Base-by-base conservation (phyloP, 2,329 filamentous ascomycete genomes). In the Phialophora verrucosa region DNA sequence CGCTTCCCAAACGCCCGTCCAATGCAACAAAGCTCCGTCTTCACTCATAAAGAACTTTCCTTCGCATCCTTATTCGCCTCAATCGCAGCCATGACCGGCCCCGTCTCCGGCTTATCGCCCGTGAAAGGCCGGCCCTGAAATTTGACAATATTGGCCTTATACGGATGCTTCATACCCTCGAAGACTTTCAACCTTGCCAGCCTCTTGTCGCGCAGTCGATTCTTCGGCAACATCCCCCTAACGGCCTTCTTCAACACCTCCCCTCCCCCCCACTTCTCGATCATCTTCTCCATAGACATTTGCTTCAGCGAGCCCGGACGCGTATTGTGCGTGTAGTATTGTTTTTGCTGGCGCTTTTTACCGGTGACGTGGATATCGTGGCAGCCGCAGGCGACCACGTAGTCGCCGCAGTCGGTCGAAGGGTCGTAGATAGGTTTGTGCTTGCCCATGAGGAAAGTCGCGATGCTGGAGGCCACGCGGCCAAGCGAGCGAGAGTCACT, bases 381-480 rank as follows among this genome's bases (percentile, higher is more conserved):
- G 83, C 95, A 98, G 78, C 93, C 90, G 44, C 92, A 92, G 59
- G 95, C 93, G 0, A 99, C 94, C 12, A 99, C 93, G 80, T 99
- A 99, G 87, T 99, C 95, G 73, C 95, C 95, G 85, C 95, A 98
- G 84, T 99, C 95, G 68, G 93, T 97, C 25, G 93, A 97, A 1
- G 95, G 95, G 81, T 98, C 92, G 83, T 89, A 99, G 79, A 95
- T 97, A 25, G 95, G 95, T 83, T 99, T 99, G 86, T 99, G 91
- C 85, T 99, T 99, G 82, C 95, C 95, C 93, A 98, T 88, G 27
- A 88, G 78, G 47, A 73, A 64, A 38, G 71, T 67, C 23, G 74
- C 73, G 72, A 83, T 78, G 2, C 78, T 72, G 73, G 84, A 77
- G 78, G 84, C 68, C 80, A 88, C 73, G 20, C 74, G 73, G 31